Evolutionary conservation across 1,284 basidiomycete genomes (phyloP).

Genomic region (Leucoagaricus sp.): DNA sequence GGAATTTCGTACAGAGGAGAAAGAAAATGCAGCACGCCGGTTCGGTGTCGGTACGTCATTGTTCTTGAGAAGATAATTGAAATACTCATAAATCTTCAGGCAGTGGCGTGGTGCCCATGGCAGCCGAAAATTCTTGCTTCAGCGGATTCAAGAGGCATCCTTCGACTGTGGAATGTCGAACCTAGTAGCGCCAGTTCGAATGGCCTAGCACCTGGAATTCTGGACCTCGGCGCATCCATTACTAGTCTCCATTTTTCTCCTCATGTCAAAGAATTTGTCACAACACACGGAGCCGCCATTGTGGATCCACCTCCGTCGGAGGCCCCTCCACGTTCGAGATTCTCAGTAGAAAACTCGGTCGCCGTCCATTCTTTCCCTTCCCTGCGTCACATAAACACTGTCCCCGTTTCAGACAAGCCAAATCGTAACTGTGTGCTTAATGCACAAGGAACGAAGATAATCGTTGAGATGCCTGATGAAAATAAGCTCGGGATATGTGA

Average conservation of each 20-base stretch:
- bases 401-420: conserved; percentile 31
- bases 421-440: conserved; percentile 49
- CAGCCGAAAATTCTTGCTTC: conserved; percentile 82
- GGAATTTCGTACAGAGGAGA: conserved; percentile 51
- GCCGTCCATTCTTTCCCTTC: conserved; percentile 59
- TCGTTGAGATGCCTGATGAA: conserved; percentile 49
- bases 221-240: conserved; percentile 70
- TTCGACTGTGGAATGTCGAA: conserved; percentile 75
- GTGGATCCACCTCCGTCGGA: conserved; percentile 17
- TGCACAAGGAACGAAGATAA: conserved; percentile 47
- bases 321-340: conserved; percentile 3
- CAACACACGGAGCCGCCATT: conserved; percentile 71
- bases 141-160: conserved; percentile 81
- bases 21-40: conserved; percentile 60
- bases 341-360: conserved; percentile 45
- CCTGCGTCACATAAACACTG: conserved; percentile 38
- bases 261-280: conserved; percentile 87
- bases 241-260: conserved; percentile 85
- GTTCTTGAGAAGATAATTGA: conserved; percentile 12
- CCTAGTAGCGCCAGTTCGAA: conserved; percentile 48
- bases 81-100: conserved; percentile 43
- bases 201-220: conserved; percentile 55
- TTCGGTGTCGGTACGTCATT: conserved; percentile 52
- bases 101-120: conserved; percentile 93
- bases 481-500: conserved; percentile 54